Conservation (phyloP, 139 green algal genomes). For the Auxenochlorella pyrenoidosa region DNA sequence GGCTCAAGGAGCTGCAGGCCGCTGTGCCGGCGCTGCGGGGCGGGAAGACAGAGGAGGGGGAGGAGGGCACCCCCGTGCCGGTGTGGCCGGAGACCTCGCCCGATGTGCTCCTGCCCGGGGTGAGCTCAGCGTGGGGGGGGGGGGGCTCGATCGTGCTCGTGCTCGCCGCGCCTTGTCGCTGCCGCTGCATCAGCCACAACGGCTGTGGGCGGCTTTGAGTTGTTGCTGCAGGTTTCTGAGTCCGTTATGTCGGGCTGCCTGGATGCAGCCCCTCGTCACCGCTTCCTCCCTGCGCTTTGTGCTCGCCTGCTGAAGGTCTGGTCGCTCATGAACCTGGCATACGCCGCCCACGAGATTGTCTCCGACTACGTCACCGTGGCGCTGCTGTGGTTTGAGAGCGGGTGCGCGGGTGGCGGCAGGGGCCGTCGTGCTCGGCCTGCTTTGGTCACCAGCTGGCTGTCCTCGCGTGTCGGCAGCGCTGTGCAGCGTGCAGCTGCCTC, state of each 20-base stretch:
- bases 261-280: no score
- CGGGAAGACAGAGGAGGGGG: neutral
- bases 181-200: neutral
- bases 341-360: constrained; percentile 16
- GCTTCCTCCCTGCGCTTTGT: no score
- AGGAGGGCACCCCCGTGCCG: neutral
- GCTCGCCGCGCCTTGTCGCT: no score
- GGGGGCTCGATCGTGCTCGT: neutral
- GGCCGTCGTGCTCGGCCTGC: neutral
- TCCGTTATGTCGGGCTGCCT: no score
- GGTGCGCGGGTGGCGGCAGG: neutral
- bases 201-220: neutral
- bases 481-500: no score
- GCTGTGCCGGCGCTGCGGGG: neutral
- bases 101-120: neutral
- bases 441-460: no score
- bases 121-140: neutral
- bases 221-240: no score
- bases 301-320: neutral
- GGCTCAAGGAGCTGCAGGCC: constrained; percentile 26
- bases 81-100: neutral
- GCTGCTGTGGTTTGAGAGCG: constrained; percentile 21
- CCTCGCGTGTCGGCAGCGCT: no score
- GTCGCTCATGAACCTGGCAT: constrained; percentile 13
- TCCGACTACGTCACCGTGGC: constrained; percentile 19